phyloP scores from a whole-genome alignment of 306 rosid species.

The Acacia crassicarpa region DNA sequence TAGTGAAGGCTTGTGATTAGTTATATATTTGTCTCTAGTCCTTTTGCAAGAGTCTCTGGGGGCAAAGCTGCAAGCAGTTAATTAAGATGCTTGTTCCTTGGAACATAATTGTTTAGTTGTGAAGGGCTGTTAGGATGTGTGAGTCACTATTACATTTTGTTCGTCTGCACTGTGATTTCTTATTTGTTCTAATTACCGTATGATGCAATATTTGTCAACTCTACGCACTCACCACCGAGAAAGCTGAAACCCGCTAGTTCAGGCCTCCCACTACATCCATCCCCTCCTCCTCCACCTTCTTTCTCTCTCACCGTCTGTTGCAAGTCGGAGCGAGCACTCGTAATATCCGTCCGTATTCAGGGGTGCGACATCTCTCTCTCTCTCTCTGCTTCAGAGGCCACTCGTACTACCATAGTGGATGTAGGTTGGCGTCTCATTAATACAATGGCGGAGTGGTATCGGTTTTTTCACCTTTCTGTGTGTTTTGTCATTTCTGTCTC shows the following conservation, averaged over 20 bases:
- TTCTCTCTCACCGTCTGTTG: neutral
- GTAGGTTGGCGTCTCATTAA: constrained; percentile 16
- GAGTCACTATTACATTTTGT: neutral
- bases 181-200: neutral
- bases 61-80: neutral
- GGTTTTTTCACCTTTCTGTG: constrained; percentile 24
- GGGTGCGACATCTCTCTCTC: neutral
- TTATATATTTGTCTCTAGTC: neutral
- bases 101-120: neutral
- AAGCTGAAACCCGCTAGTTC: neutral
- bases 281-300: neutral
- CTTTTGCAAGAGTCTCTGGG: neutral
- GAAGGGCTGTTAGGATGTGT: neutral
- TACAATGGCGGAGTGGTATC: constrained; percentile 7
- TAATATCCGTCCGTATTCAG: neutral
- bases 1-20: neutral
- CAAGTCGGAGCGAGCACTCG: neutral
- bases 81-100: neutral
- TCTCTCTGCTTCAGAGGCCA: neutral
- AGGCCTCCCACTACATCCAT: neutral
- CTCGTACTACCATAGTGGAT: neutral
- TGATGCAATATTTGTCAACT: neutral
- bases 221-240: neutral
- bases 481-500: constrained; percentile 49
- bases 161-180: constrained; percentile 14